Conservation (phyloP, 1,139 yeast genomes). For the Geotrichum carabidarum region DNA sequence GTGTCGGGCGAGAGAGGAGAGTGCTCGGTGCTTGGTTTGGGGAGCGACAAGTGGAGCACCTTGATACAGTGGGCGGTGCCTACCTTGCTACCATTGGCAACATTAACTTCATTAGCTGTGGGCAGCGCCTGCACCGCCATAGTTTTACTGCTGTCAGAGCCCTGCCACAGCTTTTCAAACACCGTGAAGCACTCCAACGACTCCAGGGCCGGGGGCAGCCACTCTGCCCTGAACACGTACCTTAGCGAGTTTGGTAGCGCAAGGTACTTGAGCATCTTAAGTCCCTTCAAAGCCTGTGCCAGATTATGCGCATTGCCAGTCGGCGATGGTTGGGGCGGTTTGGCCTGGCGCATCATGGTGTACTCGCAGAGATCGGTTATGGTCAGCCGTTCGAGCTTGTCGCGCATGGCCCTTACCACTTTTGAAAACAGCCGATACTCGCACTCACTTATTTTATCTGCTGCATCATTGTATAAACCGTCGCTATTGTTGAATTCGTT, state of each 20-base stretch:
- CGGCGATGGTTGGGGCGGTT: no score
- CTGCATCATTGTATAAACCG: neutral
- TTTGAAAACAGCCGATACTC: neutral
- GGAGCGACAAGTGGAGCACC: neutral
- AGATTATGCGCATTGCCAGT: neutral
- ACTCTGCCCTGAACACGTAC: neutral
- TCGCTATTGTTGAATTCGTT: neutral
- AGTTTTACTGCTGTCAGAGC: neutral
- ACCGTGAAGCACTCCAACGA: constrained; percentile 1
- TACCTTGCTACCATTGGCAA: neutral
- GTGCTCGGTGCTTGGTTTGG: neutral
- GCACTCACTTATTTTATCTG: neutral
- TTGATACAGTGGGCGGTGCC: neutral
- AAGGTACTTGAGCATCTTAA: neutral
- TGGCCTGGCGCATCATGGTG: no score
- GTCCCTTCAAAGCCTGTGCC: neutral
- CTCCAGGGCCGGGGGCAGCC: neutral
- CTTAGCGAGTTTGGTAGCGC: constrained; percentile 2
- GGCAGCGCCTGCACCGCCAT: neutral
- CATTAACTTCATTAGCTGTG: neutral
- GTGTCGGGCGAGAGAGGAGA: neutral
- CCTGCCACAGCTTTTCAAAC: constrained; percentile 3
- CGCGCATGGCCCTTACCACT: neutral
- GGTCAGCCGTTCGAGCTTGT: constrained; percentile 1
- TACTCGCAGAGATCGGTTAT: constrained; percentile 1